Evolutionary conservation across 139 green algal genomes (phyloP).

Genomic region (Chlorella sorokiniana): DNA sequence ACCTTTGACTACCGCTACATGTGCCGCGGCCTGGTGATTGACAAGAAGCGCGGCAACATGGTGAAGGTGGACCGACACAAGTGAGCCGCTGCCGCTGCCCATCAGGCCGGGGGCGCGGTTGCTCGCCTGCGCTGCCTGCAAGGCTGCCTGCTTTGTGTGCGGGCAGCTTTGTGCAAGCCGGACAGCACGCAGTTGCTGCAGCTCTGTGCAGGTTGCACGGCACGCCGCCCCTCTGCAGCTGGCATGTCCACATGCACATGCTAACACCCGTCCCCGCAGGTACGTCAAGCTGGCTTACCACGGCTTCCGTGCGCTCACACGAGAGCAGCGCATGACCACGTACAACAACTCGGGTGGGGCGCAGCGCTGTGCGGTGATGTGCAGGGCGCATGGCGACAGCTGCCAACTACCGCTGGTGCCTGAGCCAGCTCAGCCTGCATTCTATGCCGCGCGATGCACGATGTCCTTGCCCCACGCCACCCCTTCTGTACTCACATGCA

Average conservation of each 20-base stretch:
- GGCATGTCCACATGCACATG: neutral
- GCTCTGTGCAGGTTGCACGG: too few relatives aligned
- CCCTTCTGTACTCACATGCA: too few relatives aligned
- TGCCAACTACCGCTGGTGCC: neutral
- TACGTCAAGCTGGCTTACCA: conserved; percentile 99
- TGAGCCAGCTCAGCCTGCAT: too few relatives aligned
- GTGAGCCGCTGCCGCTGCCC: too few relatives aligned
- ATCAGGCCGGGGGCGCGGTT: too few relatives aligned
- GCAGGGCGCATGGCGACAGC: too few relatives aligned
- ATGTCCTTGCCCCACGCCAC: too few relatives aligned
- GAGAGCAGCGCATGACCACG: conserved; percentile 65
- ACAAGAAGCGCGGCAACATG: conserved; percentile 89
- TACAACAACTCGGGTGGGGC: conserved; percentile 52
- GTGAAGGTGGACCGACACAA: conserved; percentile 63
- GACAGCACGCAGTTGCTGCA: too few relatives aligned
- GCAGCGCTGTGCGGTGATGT: too few relatives aligned
- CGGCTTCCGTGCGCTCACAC: conserved; percentile 80
- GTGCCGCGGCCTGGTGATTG: conserved; percentile 85
- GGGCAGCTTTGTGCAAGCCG: neutral
- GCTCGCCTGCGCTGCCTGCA: too few relatives aligned
- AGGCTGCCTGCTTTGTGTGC: neutral
- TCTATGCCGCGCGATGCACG: too few relatives aligned
- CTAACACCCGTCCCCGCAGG: conserved; percentile 59
- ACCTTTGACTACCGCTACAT: conserved; percentile 94
- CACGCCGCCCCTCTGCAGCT: too few relatives aligned